A percentile compares a stretch with the other conserved stretches of the same genome.
phyloP scores from a whole-genome alignment of 371 early-diverging fungal species.

The Dinochytrium kinnereticum region DNA sequence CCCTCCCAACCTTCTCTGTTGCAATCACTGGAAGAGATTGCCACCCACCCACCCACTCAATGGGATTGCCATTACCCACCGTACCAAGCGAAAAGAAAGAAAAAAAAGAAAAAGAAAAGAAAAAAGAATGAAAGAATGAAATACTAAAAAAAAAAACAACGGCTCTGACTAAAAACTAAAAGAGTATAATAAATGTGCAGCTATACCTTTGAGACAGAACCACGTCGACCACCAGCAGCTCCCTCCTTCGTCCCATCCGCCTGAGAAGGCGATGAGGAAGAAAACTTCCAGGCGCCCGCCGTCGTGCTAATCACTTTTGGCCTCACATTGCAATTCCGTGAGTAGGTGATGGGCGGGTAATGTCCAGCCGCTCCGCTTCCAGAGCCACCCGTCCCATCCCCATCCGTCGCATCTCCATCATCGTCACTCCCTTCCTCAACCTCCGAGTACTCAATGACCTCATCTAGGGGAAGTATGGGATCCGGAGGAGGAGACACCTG shows the following conservation, averaged over 20 bases:
- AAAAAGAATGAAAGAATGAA: too few relatives aligned
- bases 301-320: too few relatives aligned
- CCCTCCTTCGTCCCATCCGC: too few relatives aligned
- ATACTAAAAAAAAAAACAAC: neutral
- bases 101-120: too few relatives aligned
- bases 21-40: too few relatives aligned
- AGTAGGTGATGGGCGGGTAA: slow-evolving; percentile 11
- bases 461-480: slow-evolving; percentile 3
- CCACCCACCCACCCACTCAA: too few relatives aligned
- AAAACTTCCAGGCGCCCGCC: too few relatives aligned
- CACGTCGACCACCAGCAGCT: neutral
- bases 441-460: slow-evolving; percentile 15
- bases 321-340: neutral
- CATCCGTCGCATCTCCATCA: neutral
- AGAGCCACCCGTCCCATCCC: neutral
- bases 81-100: too few relatives aligned
- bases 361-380: neutral
- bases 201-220: slow-evolving; percentile 12
- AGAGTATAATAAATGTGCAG: neutral
- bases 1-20: too few relatives aligned
- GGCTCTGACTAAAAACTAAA: too few relatives aligned
- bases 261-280: too few relatives aligned
- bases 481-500: slow-evolving; percentile 10
- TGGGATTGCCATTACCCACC: too few relatives aligned
- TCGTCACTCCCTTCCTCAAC: slow-evolving; percentile 15